Base-by-base conservation (phyloP, 306 rosid species). In the Gynostemma pentaphyllum region DNA sequence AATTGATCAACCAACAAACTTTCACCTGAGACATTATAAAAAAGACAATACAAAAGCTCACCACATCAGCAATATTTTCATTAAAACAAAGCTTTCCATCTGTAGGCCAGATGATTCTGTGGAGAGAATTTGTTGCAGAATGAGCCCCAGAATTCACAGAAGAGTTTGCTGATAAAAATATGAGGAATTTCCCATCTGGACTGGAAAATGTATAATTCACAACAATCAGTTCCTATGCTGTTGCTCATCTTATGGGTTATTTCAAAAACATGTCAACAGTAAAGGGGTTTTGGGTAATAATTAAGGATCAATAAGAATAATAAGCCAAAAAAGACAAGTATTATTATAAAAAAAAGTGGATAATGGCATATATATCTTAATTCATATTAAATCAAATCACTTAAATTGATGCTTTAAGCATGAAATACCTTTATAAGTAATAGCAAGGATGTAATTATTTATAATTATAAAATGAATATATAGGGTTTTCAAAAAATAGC, bases 121-220 rank as follows among this genome's bases (percentile, higher is more conserved):
- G 95, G 78, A 90, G 88, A 44, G 97, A 90, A 68, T 90, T 68
- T 68, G 95, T 90, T 14, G 90, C 87, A 62, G 63, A 68, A 70
- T 87, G 97, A 67, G 85, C 85, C 46, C 97, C 95, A 69, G 95
- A 82, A 68, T 87, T 89, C 75, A 90, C 97, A 26, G 87, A 73
- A 70, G 76, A 68, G 70, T 73, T 80, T 51, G 94, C 86, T 52
- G 95, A 87, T 71, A 87, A 73, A 83, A 90, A 87, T 68, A 81
- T 76, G 59, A 87, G 94, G 62, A 74, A 76, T 45, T 84, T 83
- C 65, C 90, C 95, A 73, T 90, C 80, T 63, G 88, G 94, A 78
- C 97, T 90, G 90, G 68, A 52, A 68, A 45, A 76, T 29, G 21
- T 27, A 62, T 37, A 64, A 66, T 53, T 50, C 50, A 62, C 15